phyloP scores from a whole-genome alignment of 2,329 filamentous ascomycete genomes.

The Penicillium brevicompactum region DNA sequence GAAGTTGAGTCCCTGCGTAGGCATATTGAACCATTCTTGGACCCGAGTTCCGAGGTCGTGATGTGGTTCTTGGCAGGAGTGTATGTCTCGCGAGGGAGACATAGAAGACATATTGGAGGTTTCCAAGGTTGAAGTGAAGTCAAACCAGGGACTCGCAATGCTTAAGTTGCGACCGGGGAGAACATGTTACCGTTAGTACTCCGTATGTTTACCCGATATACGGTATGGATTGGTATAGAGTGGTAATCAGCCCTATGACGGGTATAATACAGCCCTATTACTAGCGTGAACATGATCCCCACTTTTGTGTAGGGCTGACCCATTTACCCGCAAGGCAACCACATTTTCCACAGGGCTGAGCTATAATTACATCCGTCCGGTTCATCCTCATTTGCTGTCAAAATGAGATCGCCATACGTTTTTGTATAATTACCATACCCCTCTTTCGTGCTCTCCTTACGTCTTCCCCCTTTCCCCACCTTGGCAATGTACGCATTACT shows the following conservation, averaged over 20 bases:
- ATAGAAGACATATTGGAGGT: neutral
- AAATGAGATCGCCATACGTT: conserved; percentile 1
- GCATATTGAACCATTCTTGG: conserved; percentile 2
- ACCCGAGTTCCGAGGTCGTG: conserved; percentile 1
- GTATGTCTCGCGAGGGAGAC: neutral
- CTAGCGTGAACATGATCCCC: conserved; percentile 5
- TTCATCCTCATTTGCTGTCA: too few relatives aligned
- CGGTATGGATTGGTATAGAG: neutral
- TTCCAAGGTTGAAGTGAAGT: neutral
- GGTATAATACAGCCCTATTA: conserved; percentile 8
- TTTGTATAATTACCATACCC: conserved; percentile 1
- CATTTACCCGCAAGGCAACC: conserved; percentile 9
- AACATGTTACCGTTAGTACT: neutral
- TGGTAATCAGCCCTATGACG: neutral
- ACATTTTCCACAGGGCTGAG: neutral
- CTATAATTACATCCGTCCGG: neutral
- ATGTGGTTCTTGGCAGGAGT: neutral
- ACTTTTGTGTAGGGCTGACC: conserved; percentile 5
- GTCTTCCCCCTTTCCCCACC: neutral
- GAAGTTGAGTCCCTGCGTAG: neutral
- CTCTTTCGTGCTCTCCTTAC: neutral
- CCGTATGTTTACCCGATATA: neutral
- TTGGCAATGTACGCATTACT: conserved; percentile 6
- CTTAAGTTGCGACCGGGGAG: conserved; percentile 3
- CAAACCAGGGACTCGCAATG: neutral